Evolutionary conservation across 768 basidiomycete genomes (phyloP), one percentile per base, ranked within the genome.

Genomic region (Leccinum subgranulosum): DNA sequence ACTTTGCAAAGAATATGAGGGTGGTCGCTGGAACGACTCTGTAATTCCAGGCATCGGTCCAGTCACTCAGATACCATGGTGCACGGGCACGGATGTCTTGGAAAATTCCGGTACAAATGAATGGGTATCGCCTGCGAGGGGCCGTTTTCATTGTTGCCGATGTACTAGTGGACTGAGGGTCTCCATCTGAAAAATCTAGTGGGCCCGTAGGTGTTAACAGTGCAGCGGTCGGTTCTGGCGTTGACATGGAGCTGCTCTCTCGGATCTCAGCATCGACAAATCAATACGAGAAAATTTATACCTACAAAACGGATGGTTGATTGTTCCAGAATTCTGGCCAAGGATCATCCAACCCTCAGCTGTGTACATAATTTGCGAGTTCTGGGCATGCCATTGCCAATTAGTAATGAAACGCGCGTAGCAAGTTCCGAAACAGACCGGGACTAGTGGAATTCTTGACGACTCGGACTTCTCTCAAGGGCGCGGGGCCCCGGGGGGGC

Each of bases 11-110:
- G 70, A 91, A 91, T 60, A 93, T 90, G 29, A 94, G 79, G 31
- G 87, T 84, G 6, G 92, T 92, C 0, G 93, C 88, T 6, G 94
- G 94, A 6, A 95, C 65, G 7, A 96, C 92, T 51, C 95, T 79
- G 72, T 96, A 96, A 68, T 92, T 92, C 85, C 88, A 93, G 6
- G 90, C 93, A 69, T 95, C 92, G 10, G 77, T 84, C 94, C 94
- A 98, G 74, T 97, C 93, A 54, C 84, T 87, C 33, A 77, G 57
- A 69, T 96, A 98, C 79, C 84, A 94, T 1, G 93, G 92, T 1
- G 77, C 74, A 43, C 94, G 81, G 2, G 87, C 78, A 48, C 74
- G 77, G 14, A 96, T 76, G 72, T 97, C 94, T 36, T 76, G 74
- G 17, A 78, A 57, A 64, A 95, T 90, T 7, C 94, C 94, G 4